Evolutionary conservation across 805 yeast genomes (phyloP), one percentile per base, ranked within the genome.

Genomic region (Trichomonascus vanleenenianus): DNA sequence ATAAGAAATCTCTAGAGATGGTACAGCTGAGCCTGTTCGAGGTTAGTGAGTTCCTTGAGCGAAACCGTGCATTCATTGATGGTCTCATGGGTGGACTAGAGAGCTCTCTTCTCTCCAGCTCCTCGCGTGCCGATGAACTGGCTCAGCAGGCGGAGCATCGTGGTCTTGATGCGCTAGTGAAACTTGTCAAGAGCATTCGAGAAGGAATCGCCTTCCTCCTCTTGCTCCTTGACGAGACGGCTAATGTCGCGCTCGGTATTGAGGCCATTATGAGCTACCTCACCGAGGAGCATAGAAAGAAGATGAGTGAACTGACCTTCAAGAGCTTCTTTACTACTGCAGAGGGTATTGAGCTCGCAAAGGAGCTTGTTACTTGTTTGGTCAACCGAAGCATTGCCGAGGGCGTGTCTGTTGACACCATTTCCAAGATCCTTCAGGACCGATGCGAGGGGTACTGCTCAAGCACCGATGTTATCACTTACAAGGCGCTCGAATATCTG

Each of bases 401-500:
- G 52, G 97, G 98, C n/a, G 91, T 86, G 3, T 84, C 95, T 0
- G 91, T 93, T 39, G 97, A 91, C 60, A 72, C 83, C 47, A 85
- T 91, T 43, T 95, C 97, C 1, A 79, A 81, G 31, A 79, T 89
- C 1, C 68, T 93, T 43, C 96, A 93, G 64, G 94, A 86, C 45
- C 81, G 91, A 49, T 93, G 98, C 70, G 95, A 95, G 1, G 80
- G 95, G 0, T 93, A 88, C 64, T 93, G 97, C 59, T 86, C 97
- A 0, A 79, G 95, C 12, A 86, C 84, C 53, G 98, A 93, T 64
- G 96, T 93, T 22, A 74, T 88, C 49, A 85, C 93, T 11, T 93
- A 89, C 71, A 84, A 91, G 63, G 97, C 97, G 0, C 80, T 88
- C 55, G 98, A 93, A 62, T 88, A 84, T 61, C 71, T 93, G 56